Evolutionary conservation across 176 grass and related monocot genomes (phyloP).

Genomic region (Aegilops tauschii): DNA sequence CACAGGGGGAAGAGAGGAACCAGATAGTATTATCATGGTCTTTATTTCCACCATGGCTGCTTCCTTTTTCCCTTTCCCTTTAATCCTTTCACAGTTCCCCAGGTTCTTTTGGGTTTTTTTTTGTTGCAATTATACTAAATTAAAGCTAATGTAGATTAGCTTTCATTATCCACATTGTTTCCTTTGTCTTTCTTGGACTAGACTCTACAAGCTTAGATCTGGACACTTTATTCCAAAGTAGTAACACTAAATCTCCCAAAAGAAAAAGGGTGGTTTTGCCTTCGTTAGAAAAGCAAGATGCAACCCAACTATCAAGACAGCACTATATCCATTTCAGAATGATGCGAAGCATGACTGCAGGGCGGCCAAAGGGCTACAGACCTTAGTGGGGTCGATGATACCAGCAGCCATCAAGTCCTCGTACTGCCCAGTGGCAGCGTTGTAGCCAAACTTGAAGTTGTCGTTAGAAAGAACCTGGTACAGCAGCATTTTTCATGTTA

Average conservation of each 20-base stretch:
- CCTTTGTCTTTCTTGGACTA: background rate
- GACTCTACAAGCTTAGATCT: background rate
- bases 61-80: background rate
- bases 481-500: constrained; percentile 1
- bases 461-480: constrained; percentile 80
- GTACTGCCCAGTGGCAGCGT: constrained; percentile 88
- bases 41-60: background rate
- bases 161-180: background rate
- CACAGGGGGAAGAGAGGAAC: background rate
- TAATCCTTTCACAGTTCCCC: background rate
- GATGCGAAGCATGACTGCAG: background rate
- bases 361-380: constrained; percentile 9
- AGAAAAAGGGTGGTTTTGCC: background rate
- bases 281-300: background rate
- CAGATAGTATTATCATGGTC: background rate
- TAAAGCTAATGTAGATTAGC: background rate
- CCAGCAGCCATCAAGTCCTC: constrained; percentile 99
- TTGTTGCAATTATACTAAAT: background rate
- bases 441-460: constrained; percentile 83
- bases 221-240: background rate
- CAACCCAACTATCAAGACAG: background rate
- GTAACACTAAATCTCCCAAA: background rate
- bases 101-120: background rate
- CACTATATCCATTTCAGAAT: background rate
- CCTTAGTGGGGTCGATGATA: constrained; percentile 99